Percentiles rank a stretch among this genome's conserved stretches.
Conservation (phyloP, 148 eudicot species). For the Camellia granthamiana region DNA sequence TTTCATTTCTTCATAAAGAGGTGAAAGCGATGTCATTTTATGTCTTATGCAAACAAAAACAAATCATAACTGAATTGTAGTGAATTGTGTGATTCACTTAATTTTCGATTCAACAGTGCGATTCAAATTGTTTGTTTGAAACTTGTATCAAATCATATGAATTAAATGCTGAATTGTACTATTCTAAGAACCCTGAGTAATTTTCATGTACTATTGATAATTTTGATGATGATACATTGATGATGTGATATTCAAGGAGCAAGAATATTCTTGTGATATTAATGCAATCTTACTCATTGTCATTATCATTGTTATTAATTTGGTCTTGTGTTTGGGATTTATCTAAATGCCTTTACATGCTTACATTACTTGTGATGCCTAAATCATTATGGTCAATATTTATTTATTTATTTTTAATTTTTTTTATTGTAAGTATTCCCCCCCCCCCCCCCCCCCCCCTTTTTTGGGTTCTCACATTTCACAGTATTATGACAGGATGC, state of each 20-base stretch:
- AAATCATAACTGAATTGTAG: no score
- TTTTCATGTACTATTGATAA: neutral
- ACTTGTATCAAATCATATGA: no score
- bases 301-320: neutral
- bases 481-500: conserved; percentile 38
- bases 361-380: neutral
- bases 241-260: neutral
- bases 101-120: no score
- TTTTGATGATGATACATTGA: neutral
- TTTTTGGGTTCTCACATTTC: conserved; percentile 12
- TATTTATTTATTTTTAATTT: neutral
- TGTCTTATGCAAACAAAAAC: no score
- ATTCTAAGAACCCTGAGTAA: no score
- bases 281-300: neutral
- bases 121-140: no score
- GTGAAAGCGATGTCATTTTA: no score
- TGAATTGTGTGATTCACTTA: no score
- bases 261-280: neutral
- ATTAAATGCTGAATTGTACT: no score
- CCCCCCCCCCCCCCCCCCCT: neutral
- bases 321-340: neutral
- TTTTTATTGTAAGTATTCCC: neutral
- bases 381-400: neutral
- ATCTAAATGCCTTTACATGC: neutral
- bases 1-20: no score